phyloP scores from a whole-genome alignment of 352 stramenopile species.

The Globisporangium lucens region DNA sequence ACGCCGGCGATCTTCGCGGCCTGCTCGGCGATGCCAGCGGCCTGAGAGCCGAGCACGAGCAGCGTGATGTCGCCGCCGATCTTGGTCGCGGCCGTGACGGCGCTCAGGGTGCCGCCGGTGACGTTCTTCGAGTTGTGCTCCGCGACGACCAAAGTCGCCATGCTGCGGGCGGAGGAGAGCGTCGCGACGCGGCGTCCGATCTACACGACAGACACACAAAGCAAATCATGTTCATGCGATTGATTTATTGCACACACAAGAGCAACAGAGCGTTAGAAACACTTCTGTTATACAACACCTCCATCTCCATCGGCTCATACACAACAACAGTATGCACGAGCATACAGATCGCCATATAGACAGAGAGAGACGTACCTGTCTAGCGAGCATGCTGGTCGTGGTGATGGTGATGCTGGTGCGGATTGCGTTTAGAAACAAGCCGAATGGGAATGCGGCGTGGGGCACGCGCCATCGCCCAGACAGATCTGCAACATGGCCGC shows the following conservation, averaged over 20 bases:
- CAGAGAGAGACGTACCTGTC: constrained; percentile 23
- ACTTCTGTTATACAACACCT: background rate
- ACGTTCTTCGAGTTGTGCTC: constrained; percentile 82
- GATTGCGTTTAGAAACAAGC: constrained; percentile 3
- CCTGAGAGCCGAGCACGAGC: constrained; percentile 71
- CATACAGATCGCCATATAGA: background rate
- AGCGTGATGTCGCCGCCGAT: constrained; percentile 82
- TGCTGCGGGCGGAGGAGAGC: constrained; percentile 27
- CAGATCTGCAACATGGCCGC: background rate
- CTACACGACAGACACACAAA: constrained; percentile 19
- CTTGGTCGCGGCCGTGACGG: constrained; percentile 83
- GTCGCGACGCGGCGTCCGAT: constrained; percentile 48
- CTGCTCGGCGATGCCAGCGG: constrained; percentile 47
- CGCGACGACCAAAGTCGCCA: constrained; percentile 86
- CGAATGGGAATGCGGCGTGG: background rate
- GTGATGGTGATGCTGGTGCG: background rate
- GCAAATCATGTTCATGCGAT: background rate
- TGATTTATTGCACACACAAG: background rate
- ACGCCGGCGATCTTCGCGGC: constrained; percentile 81
- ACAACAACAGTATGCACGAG: background rate
- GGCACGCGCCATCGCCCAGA: constrained; percentile 8
- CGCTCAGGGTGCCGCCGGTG: constrained; percentile 70
- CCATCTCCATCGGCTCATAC: background rate
- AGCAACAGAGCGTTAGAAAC: background rate
- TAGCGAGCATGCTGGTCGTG: constrained; percentile 27